Percentiles rank a stretch among this genome's conserved stretches.
Conservation (phyloP, 148 eudicot species). For the Amaranthus hypochondriacus region DNA sequence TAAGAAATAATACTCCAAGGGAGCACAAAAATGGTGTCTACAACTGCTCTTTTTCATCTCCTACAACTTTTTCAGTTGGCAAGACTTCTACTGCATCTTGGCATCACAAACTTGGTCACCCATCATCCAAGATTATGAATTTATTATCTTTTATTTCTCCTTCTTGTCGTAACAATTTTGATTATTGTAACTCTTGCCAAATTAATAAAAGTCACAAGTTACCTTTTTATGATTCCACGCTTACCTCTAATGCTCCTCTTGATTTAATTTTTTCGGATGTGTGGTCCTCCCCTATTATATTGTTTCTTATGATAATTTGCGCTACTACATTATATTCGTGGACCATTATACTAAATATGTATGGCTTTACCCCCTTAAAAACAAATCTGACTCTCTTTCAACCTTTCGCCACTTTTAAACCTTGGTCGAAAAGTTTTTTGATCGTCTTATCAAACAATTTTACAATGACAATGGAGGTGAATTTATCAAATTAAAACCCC, state of each 20-base stretch:
- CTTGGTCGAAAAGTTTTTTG: neutral
- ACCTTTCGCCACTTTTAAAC: neutral
- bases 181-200: neutral
- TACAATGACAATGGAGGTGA: neutral
- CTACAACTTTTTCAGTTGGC: neutral
- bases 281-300: neutral
- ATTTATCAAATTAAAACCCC: neutral
- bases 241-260: neutral
- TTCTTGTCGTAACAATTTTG: neutral
- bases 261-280: neutral
- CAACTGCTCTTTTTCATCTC: neutral
- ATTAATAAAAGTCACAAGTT: neutral
- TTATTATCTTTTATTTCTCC: neutral
- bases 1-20: neutral
- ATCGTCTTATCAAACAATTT: too few relatives aligned
- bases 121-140: neutral
- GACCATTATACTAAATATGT: conserved; percentile 9
- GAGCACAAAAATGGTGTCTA: neutral
- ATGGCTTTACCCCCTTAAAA: conserved; percentile 10
- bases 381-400: neutral
- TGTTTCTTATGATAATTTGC: neutral
- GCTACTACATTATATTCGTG: conserved; percentile 11
- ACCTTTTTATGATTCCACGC: neutral
- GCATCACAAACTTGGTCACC: neutral
- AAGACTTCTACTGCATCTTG: neutral